Conservation (phyloP, 2,329 filamentous ascomycete genomes). For the Septoria petroselini region DNA sequence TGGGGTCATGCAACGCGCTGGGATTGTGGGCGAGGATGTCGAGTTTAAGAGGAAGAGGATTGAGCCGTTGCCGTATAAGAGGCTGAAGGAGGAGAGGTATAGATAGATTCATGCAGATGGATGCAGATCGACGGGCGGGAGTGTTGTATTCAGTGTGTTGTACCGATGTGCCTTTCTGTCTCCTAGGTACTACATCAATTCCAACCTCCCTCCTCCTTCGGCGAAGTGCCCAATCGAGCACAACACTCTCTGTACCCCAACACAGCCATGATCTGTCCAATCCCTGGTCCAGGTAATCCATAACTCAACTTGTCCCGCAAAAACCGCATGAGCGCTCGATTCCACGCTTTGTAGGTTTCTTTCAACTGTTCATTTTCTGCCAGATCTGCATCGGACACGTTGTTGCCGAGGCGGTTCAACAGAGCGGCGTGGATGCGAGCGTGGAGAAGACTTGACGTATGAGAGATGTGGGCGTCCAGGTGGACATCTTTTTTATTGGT, state of each 20-base stretch:
- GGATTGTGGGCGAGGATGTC: constrained; percentile 71
- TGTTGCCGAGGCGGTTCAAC: neutral
- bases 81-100: constrained; percentile 50
- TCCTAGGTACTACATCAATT: no score
- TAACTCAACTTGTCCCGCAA: constrained; percentile 56
- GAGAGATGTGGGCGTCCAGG: constrained; percentile 2
- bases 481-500: neutral
- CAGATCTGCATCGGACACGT: neutral
- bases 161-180: no score
- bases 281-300: constrained; percentile 53
- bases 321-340: constrained; percentile 51
- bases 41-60: constrained; percentile 81
- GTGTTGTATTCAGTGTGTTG: no score
- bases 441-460: neutral
- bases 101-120: no score
- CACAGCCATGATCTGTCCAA: constrained; percentile 54
- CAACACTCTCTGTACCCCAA: constrained; percentile 54
- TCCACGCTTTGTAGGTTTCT: constrained; percentile 27
- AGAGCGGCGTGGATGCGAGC: neutral
- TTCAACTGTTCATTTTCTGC: constrained; percentile 10
- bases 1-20: constrained; percentile 79
- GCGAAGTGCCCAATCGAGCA: constrained; percentile 31
- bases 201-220: neutral
- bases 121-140: no score
- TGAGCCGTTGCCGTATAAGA: constrained; percentile 63